Base-by-base conservation (phyloP, 176 grass and related monocot species). In the Oryza brachyantha region DNA sequence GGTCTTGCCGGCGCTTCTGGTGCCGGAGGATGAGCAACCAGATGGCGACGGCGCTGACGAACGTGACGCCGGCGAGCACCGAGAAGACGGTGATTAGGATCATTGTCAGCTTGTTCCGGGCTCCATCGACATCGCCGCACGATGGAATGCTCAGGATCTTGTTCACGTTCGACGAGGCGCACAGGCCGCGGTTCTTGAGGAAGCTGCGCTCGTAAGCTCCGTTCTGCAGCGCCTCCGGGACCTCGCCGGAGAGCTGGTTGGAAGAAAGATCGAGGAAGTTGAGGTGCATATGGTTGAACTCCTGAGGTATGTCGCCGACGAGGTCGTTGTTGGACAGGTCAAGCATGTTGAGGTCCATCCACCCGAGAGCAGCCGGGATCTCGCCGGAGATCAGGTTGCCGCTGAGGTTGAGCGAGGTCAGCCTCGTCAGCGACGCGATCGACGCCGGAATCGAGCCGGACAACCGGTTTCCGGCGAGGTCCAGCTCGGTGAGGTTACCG, bases 291-390 rank as follows among this genome's bases (percentile, higher is more conserved):
- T 87, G 57, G 29, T 12, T 79, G 24, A 97, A 69, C 5, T 91
- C 69, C 29, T 13, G 8, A 0, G 93, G 93, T 39, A 97, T 97
- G 34, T 60, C 3, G 1, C 90, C 90, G 0, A 81, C 29, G 27
- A 93, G 83, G 27, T 71, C 0, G 72, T 97, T 97, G 45, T 21
- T 27, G 16, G 93, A 97, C 41, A 97, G 86, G 35, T 97, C 93
- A 14, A 97, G 77, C 2, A 41, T 39, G 25, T 10, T 91, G 25
- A 97, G 73, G 1, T 1, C 45, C 12, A 80, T 0, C 16, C 0
- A 85, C 29, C 85, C 90, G 39, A 97, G 79, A 8, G 27, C 77
- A 0, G 77, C 5, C 7, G 93, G 93, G 21, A 97, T 84, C 1
- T 2, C 31, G 0, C 90, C 90, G 0, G 65, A 78, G 2, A 97